These are phyloP conservation scores for Rosa lucieae DNA, from an alignment of 306 rosid species.

Conservation along the genomic window DNA sequence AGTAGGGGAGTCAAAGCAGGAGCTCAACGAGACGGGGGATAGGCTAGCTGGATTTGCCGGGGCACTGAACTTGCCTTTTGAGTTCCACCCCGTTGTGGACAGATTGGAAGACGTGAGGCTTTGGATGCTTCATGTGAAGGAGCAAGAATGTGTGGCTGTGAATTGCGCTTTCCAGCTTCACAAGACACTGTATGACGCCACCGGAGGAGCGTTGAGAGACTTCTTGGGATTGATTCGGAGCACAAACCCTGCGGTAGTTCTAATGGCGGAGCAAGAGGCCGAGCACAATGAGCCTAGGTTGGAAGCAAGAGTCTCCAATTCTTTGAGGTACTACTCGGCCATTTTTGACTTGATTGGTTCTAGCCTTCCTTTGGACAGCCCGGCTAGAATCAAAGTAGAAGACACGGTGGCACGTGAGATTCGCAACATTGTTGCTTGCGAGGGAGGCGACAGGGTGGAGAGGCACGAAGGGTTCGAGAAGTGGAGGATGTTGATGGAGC, in stretches of 20 bases:
- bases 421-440: constrained; percentile 82
- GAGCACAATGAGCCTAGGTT: constrained; percentile 63
- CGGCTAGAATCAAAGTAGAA: constrained; percentile 60
- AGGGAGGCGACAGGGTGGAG: constrained; percentile 80
- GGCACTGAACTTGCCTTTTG: constrained; percentile 78
- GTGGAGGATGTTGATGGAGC: constrained; percentile 84
- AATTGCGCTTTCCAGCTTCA: constrained; percentile 85
- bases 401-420: constrained; percentile 82
- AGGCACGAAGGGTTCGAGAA: constrained; percentile 75
- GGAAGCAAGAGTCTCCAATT: constrained; percentile 65
- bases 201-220: constrained; percentile 71
- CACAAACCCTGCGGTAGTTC: constrained; percentile 61
- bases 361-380: constrained; percentile 60
- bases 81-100: constrained; percentile 93
- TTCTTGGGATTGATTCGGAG: constrained; percentile 82
- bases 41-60: constrained; percentile 83
- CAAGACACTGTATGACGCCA: constrained; percentile 66
- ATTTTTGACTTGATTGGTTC: constrained; percentile 69
- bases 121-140: constrained; percentile 99
- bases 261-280: constrained; percentile 86
- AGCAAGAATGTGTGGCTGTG: constrained; percentile 79
- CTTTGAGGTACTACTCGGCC: constrained; percentile 71
- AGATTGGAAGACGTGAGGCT: constrained; percentile 94
- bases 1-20: constrained; percentile 89
- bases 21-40: constrained; percentile 88